Evolutionary conservation across 2,329 filamentous ascomycete genomes (phyloP), one percentile per base, ranked within the genome.

Genomic region (Colletotrichum sublineola): DNA sequence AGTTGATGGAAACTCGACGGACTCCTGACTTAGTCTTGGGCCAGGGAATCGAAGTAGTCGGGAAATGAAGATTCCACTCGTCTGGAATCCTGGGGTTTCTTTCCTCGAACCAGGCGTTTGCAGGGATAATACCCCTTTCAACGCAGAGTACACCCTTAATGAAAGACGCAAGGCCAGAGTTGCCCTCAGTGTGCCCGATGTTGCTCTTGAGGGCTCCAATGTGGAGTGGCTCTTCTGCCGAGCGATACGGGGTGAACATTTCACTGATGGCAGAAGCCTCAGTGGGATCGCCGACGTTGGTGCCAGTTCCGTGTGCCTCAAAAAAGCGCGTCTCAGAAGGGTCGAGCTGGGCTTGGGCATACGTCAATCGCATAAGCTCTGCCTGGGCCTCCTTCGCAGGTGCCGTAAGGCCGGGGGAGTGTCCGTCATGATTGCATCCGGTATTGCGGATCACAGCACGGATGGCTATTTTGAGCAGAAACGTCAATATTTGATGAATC

Each of bases 401-500:
- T 61, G 78, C 75, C 12, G 82, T 82, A 24, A 86, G 76, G 0
- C 82, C 82, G 9, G 77, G 74, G 0, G 81, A 81, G 3, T 77
- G 82, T 1, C 87, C 87, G 68, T 88, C 84, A 18, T 74, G 75
- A 66, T 85, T 85, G 20, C 76, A 70, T 0, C 77, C 79, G 0
- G 81, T 82, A 1, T 74, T 78, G 15, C 80, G 77, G 24, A 84
- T 81, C 1, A 82, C 78, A 5, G 78, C 81, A 2, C 81, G 77
- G 38, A 84, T 80, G 57, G 85, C 84, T 84, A 78, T 92, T 92
- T 56, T 93, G 76, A 3, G 92, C 75, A 1, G 92, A 78, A 18
- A 88, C 83, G 0, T 85, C 89, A 38, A 88, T 82, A 0, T 90
- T 91, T 76, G 93, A 52, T 24, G 24, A 38, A n/a, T n/a, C 53